Evolutionary conservation across 352 stramenopile species (phyloP).

Genomic region (Pythium brachiatum): DNA sequence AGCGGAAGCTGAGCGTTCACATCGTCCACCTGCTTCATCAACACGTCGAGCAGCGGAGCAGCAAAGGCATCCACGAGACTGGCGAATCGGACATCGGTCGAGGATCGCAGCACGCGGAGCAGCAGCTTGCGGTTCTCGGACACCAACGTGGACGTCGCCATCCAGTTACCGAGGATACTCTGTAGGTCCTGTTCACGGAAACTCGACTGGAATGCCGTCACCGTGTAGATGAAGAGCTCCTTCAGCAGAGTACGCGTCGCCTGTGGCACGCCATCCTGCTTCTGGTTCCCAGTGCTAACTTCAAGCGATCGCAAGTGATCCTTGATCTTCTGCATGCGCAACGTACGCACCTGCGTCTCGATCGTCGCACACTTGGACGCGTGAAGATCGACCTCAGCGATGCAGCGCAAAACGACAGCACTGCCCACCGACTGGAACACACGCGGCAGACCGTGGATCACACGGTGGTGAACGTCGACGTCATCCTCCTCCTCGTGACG

Average conservation of each 20-base stretch:
- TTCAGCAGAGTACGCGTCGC: constrained; percentile 10
- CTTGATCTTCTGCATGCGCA: constrained; percentile 35
- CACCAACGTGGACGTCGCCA: constrained; percentile 1
- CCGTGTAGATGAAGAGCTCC: constrained; percentile 27
- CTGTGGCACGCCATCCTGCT: background rate
- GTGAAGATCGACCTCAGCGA: constrained; percentile 28
- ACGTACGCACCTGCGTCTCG: constrained; percentile 24
- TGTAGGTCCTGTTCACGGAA: constrained; percentile 3
- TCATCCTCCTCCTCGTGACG: constrained; percentile 18
- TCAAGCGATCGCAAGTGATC: constrained; percentile 21
- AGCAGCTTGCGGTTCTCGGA: constrained; percentile 14
- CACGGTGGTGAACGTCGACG: constrained; percentile 15
- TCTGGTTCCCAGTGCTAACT: background rate
- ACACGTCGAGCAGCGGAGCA: constrained; percentile 10
- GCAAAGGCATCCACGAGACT: constrained; percentile 17
- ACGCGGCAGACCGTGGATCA: constrained; percentile 27
- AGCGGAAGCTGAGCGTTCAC: constrained; percentile 17
- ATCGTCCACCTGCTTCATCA: background rate
- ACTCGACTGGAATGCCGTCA: constrained; percentile 19
- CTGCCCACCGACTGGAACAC: constrained; percentile 28
- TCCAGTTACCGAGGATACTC: constrained; percentile 11
- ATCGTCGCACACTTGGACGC: constrained; percentile 31
- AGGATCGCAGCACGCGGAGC: constrained; percentile 20
- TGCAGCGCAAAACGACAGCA: constrained; percentile 21
- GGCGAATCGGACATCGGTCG: constrained; percentile 16